Base-by-base conservation (phyloP, 441 rosid species). In the Adansonia grandidieri region DNA sequence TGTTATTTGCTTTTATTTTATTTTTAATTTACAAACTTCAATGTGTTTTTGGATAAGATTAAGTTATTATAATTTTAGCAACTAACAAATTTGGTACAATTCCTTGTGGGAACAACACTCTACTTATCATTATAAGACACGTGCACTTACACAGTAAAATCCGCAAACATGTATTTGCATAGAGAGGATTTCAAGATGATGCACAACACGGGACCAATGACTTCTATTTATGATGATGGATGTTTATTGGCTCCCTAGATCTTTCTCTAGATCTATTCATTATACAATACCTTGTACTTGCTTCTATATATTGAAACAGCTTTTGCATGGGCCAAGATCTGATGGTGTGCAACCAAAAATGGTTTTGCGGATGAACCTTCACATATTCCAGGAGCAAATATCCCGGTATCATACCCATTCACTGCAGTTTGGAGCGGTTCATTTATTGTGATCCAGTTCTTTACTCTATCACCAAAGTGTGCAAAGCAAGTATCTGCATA, bases 401-500 rank as follows among this genome's bases (percentile, higher is more conserved):
- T 82, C 84, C 99, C 99, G 15, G 54, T 28, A 82, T 82, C 88
- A 71, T 91, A 81, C 51, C 99, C 99, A 81, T 90, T 89, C 53
- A 96, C 83, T 0, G 98, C 92, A 80, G 93, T 96, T 82, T 93
- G 98, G 17, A 93, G 91, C 60, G 98, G 99, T 82, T 96, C 97
- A 84, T 96, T 96, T 73, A 93, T 32, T 19, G 99, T 93, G 66
- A 91, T 92, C 98, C 98, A 93, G 15, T 89, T 88, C 89, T 93
- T 92, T 57, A 93, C 98, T 86, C 98, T 89, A 84, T 96, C 98
- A 20, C 99, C 97, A 76, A 96, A 96, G 80, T 78, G 87, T 76
- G 90, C 91, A 86, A 92, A 93, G 90, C 98, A 93, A 74, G 97
- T 89, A 61, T 96, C 99, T 67, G 96, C 98, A 80, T 92, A 93